Conservation (phyloP, 805 yeast species). For the Wickerhamiella domercqiae region DNA sequence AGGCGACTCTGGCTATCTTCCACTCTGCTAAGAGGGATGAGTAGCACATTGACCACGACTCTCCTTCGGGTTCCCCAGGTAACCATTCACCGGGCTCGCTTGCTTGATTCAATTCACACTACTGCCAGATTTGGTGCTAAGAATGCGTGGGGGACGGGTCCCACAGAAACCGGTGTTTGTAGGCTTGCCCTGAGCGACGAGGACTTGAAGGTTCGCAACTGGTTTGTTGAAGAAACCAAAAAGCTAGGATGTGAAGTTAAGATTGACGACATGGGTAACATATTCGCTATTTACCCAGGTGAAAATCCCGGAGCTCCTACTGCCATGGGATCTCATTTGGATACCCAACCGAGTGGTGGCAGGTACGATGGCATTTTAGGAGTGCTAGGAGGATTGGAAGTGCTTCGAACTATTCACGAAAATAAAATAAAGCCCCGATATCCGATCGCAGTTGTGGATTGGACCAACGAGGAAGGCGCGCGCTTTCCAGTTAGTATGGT, state of each 20-base stretch:
- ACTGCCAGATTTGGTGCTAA: conserved; percentile 53
- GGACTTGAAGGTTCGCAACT: conserved; percentile 49
- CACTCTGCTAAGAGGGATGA: too few relatives aligned
- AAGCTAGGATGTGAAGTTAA: conserved; percentile 17
- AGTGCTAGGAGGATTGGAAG: conserved; percentile 51
- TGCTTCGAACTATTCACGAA: conserved; percentile 47
- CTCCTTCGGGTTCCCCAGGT: neutral
- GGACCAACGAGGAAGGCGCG: conserved; percentile 75
- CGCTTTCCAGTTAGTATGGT: conserved; percentile 55
- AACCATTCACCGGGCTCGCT: conserved; percentile 27
- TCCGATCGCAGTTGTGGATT: conserved; percentile 48
- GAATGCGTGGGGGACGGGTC: conserved; percentile 40
- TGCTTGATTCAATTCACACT: conserved; percentile 43
- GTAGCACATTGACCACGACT: too few relatives aligned
- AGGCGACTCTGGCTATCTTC: too few relatives aligned
- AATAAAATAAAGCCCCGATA: conserved; percentile 43
- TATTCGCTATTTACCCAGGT: conserved; percentile 53
- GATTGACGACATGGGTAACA: conserved; percentile 53
- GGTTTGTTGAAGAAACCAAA: conserved; percentile 42
- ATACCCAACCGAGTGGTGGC: conserved; percentile 69
- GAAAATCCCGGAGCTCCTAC: conserved; percentile 36
- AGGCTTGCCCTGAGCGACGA: conserved; percentile 47
- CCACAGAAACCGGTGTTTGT: conserved; percentile 53
- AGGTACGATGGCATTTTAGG: conserved; percentile 62
- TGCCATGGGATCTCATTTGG: conserved; percentile 59